Evolutionary conservation across 768 basidiomycete species (phyloP).

Genomic region (Crepidotus variabilis): DNA sequence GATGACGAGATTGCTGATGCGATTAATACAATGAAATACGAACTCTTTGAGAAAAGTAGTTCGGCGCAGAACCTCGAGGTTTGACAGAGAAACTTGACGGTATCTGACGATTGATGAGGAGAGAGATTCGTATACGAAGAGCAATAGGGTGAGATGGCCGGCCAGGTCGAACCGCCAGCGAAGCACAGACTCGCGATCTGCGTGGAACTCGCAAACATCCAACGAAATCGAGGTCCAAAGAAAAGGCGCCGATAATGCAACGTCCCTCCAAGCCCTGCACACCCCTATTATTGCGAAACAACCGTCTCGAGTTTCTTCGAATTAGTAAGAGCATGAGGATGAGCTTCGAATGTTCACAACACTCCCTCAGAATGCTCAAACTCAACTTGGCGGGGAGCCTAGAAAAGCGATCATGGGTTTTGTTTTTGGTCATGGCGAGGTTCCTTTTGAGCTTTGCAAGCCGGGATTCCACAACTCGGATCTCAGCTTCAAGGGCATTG

Average conservation of each 20-base stretch:
- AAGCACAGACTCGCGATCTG: background rate
- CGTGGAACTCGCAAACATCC: background rate
- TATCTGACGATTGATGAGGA: no score
- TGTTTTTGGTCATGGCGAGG: background rate
- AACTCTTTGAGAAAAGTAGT: background rate
- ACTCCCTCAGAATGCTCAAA: background rate
- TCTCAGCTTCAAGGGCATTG: no score
- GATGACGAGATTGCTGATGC: background rate
- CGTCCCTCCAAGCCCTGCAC: background rate
- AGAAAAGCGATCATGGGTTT: background rate
- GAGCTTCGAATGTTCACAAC: background rate
- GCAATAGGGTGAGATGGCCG: background rate
- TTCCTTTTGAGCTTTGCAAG: background rate
- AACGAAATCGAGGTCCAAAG: background rate
- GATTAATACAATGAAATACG: background rate
- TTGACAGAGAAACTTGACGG: background rate
- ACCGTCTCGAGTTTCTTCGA: background rate
- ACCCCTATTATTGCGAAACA: background rate
- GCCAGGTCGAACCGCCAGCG: background rate
- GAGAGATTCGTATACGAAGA: background rate
- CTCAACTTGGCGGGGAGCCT: background rate
- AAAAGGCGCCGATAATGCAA: background rate
- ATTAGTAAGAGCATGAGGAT: background rate
- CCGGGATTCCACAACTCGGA: no score
- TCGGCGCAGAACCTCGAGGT: background rate